Evolutionary conservation across 108 stramenopile genomes (phyloP).

Genomic region (Stephanodiscus triporus): DNA sequence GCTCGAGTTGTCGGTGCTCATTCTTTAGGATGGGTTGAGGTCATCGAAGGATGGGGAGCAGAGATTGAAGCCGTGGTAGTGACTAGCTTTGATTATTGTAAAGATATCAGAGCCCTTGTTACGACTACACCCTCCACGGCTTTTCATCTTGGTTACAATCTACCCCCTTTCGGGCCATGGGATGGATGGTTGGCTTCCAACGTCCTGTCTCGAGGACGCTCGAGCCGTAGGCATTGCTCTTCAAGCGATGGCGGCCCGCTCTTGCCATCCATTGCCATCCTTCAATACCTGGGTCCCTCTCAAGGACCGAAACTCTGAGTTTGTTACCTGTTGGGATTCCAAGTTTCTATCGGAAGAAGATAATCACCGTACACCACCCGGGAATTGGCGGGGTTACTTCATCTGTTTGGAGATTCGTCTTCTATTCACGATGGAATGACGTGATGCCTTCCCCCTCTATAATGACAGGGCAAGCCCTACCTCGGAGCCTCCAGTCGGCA

Average conservation of each 20-base stretch:
- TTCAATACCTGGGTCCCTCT: no score
- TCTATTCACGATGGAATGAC: not conserved
- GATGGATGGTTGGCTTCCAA: not conserved
- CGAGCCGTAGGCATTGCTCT: no score
- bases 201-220: not conserved
- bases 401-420: not conserved
- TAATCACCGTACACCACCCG: not conserved
- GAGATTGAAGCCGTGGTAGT: no score
- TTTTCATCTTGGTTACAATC: not conserved
- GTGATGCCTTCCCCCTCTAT: not conserved
- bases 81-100: not conserved
- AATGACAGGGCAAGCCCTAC: not conserved
- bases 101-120: not conserved
- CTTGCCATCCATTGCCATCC: no score
- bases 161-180: not conserved
- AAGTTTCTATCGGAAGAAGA: not conserved
- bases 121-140: not conserved
- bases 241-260: no score
- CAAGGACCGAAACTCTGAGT: no score
- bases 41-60: not conserved
- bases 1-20: not conserved
- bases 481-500: not conserved
- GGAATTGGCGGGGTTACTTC: not conserved
- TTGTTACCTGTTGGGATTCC: no score
- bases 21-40: constrained; percentile 1